A percentile compares a stretch with the other conserved stretches of the same genome.
Evolutionary conservation across 2,329 filamentous ascomycete genomes (phyloP).

Genomic region (Ceratocystis cubensis): DNA sequence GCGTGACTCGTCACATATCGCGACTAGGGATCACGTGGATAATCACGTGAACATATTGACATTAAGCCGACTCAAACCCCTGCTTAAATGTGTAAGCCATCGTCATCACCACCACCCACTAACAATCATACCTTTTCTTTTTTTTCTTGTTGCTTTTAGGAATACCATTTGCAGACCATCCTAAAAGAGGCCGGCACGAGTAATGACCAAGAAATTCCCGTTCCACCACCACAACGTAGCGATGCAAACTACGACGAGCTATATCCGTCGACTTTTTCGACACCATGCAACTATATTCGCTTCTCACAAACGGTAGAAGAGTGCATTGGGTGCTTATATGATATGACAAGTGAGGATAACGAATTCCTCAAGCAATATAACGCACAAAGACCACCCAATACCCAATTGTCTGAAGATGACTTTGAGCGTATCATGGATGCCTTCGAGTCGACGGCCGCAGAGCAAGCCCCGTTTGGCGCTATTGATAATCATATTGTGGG

Average conservation of each 20-base stretch:
- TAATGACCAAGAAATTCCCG: conserved; percentile 50
- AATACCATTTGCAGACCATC: conserved; percentile 89
- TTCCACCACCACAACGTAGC: conserved; percentile 51
- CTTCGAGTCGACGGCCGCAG: conserved; percentile 75
- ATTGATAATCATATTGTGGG: conserved; percentile 78
- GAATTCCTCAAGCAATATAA: conserved; percentile 76
- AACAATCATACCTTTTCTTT: background rate
- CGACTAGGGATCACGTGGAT: conserved; percentile 37
- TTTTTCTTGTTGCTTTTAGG: conserved; percentile 39
- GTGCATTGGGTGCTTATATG: conserved; percentile 79
- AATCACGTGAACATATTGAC: conserved; percentile 31
- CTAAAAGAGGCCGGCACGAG: conserved; percentile 44
- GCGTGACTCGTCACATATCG: conserved; percentile 22
- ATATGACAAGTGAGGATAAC: conserved; percentile 86
- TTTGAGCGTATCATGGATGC: conserved; percentile 93
- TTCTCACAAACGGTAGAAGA: conserved; percentile 98
- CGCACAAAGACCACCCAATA: conserved; percentile 50
- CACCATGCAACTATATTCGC: conserved; percentile 87
- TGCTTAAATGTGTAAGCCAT: background rate
- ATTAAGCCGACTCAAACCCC: conserved; percentile 10
- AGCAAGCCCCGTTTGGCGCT: conserved; percentile 75
- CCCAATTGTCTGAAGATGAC: conserved; percentile 70
- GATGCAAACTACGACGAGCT: conserved; percentile 75
- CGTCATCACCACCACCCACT: background rate
- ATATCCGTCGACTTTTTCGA: conserved; percentile 66